Evolutionary conservation across 2,329 filamentous ascomycete species (phyloP), one percentile per base, ranked within the genome.

Genomic region (Seiridium unicorne): DNA sequence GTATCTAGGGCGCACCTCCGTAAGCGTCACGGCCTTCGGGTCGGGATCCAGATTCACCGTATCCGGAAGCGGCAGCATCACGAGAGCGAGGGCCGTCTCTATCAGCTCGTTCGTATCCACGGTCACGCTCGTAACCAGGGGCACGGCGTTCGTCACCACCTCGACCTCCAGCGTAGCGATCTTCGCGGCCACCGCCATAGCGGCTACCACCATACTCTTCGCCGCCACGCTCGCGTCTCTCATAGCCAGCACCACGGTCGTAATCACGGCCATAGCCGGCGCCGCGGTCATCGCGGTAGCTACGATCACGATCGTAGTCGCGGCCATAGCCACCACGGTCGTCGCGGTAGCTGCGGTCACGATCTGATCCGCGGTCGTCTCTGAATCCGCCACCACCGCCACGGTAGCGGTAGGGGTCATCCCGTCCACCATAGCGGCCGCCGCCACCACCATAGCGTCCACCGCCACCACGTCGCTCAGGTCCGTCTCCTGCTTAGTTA

Each of bases 401-500:
- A 61, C 82, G 80, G 73, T 84, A 84, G 65, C 83, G 82, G 74
- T 86, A 86, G 54, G 81, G 79, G 63, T 87, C 84, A 61, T 87
- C 84, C 57, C 81, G 81, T 56, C 74, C 76, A 51, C 69, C 64
- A 48, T 68, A 68, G 62, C 74, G 77, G 62, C 85, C 81, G 63
- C 84, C 84, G 61, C 86, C 84, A 64, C 87, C 84, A 65, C 87
- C 76, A 62, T 80, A 84, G 75, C 74, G 73, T 61, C 77, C 76
- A 60, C 76, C 72, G 63, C 77, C 80, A 63, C 83, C 69, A 60
- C 70, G 67, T 70, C 88, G 84, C 62, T 89, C 88, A 68, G 85
- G 86, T 65, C 69, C 66, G 34, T 69, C 70, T 5, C 71, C 68
- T 65, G 56, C 58, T 79, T 77, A 77, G 65, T 66, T 61, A 62